Conservation (phyloP, 495 filamentous ascomycete species). For the Geopyxis carbonaria region DNA sequence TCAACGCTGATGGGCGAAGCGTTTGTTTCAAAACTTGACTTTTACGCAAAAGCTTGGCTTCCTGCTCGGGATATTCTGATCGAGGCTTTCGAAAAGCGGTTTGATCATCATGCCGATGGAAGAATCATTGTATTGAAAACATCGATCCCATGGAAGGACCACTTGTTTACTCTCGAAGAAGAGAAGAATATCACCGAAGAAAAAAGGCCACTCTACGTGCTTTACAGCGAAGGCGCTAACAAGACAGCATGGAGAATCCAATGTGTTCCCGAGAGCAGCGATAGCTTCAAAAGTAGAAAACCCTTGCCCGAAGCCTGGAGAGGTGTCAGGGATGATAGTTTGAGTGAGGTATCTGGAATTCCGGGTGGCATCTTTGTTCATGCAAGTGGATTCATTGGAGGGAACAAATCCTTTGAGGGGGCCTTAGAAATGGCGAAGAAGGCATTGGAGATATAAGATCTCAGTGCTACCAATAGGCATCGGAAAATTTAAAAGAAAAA, state of each 20-base stretch:
- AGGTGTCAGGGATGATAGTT: conserved; percentile 66
- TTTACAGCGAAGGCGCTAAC: conserved; percentile 65
- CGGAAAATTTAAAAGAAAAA: no score
- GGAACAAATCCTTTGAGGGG: conserved; percentile 81
- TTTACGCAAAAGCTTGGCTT: conserved; percentile 60
- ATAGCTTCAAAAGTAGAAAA: conserved; percentile 79
- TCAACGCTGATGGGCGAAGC: conserved; percentile 69
- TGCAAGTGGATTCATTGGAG: conserved; percentile 88
- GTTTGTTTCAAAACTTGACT: conserved; percentile 59
- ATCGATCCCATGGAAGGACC: conserved; percentile 84
- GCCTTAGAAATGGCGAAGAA: conserved; percentile 70
- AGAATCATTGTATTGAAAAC: conserved; percentile 64
- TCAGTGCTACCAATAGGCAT: no score
- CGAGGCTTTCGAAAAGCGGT: conserved; percentile 47
- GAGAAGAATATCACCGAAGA: conserved; percentile 31
- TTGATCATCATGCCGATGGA: conserved; percentile 50
- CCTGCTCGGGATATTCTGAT: conserved; percentile 67
- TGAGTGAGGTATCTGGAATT: conserved; percentile 57
- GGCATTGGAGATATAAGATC: conserved; percentile 42
- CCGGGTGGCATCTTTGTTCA: conserved; percentile 80
- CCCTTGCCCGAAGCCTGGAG: conserved; percentile 81
- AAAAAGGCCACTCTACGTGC: conserved; percentile 64
- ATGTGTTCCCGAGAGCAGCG: conserved; percentile 58
- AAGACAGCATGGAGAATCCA: conserved; percentile 73
- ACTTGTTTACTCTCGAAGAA: conserved; percentile 74